Evolutionary conservation across 2,329 filamentous ascomycete genomes (phyloP).

Genomic region (Aschersonia sp.): DNA sequence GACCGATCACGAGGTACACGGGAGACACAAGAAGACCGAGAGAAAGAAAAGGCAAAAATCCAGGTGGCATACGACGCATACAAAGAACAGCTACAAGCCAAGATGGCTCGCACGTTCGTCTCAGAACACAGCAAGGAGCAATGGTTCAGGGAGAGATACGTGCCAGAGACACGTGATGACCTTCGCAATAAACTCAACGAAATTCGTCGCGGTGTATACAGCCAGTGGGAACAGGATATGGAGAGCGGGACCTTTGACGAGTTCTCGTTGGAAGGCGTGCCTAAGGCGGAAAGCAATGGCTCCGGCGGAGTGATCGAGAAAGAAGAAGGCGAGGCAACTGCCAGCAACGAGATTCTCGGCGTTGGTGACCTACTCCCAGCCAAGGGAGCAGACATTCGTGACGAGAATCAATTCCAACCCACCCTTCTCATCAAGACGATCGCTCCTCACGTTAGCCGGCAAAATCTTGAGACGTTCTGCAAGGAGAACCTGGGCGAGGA

Average conservation of each 20-base stretch:
- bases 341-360: constrained; percentile 81
- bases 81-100: constrained; percentile 54
- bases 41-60: constrained; percentile 66
- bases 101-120: constrained; percentile 83
- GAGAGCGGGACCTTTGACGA: constrained; percentile 81
- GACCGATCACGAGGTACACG: constrained; percentile 48
- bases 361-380: constrained; percentile 82
- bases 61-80: constrained; percentile 55
- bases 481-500: constrained; percentile 86
- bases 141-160: constrained; percentile 95
- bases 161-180: constrained; percentile 63
- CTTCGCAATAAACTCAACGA: constrained; percentile 66
- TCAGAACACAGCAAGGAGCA: constrained; percentile 88
- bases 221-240: constrained; percentile 80
- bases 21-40: constrained; percentile 58
- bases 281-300: constrained; percentile 84
- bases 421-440: constrained; percentile 97
- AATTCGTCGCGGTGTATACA: constrained; percentile 64
- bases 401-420: constrained; percentile 78
- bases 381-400: constrained; percentile 71
- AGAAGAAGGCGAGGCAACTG: constrained; percentile 87
- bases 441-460: constrained; percentile 85
- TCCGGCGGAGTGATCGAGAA: constrained; percentile 77
- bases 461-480: constrained; percentile 87
- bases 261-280: constrained; percentile 85